Percentiles rank a stretch among this genome's conserved stretches.
Evolutionary conservation across 164 flowering plant species (phyloP).

Genomic region (Umbilicus rupestris): DNA sequence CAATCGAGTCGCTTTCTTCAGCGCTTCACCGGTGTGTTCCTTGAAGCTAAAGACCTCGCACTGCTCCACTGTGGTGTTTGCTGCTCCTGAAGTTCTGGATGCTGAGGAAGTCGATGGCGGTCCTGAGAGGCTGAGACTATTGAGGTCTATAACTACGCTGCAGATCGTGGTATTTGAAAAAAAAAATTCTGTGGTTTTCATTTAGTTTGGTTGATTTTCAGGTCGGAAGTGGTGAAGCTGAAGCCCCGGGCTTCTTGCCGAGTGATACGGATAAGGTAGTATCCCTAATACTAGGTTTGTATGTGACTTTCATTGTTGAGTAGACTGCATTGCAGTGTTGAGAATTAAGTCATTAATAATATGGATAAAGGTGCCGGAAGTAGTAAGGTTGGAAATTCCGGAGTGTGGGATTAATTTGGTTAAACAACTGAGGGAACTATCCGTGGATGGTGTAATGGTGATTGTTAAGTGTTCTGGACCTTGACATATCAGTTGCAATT

Average conservation of each 20-base stretch:
- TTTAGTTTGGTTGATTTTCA: constrained; percentile 12
- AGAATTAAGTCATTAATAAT: too few species aligned
- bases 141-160: constrained; percentile 23
- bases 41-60: constrained; percentile 18
- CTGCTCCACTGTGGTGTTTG: constrained; percentile 28
- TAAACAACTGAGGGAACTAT: too few species aligned
- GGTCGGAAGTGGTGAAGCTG: constrained; percentile 36
- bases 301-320: too few species aligned
- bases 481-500: too few species aligned
- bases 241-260: constrained; percentile 28
- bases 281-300: too few species aligned
- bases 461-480: too few species aligned
- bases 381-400: too few species aligned
- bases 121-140: constrained; percentile 19
- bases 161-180: neutral
- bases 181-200: too few species aligned
- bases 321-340: neutral
- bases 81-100: constrained; percentile 62
- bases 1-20: constrained; percentile 18
- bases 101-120: constrained; percentile 30
- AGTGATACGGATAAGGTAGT: constrained; percentile 52
- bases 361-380: too few species aligned
- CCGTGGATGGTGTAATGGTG: too few species aligned
- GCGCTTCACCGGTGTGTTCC: constrained; percentile 19
- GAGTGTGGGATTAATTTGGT: too few species aligned